Base-by-base conservation (phyloP, 1,139 yeast genomes). In the Debaryomyces fabryi region DNA sequence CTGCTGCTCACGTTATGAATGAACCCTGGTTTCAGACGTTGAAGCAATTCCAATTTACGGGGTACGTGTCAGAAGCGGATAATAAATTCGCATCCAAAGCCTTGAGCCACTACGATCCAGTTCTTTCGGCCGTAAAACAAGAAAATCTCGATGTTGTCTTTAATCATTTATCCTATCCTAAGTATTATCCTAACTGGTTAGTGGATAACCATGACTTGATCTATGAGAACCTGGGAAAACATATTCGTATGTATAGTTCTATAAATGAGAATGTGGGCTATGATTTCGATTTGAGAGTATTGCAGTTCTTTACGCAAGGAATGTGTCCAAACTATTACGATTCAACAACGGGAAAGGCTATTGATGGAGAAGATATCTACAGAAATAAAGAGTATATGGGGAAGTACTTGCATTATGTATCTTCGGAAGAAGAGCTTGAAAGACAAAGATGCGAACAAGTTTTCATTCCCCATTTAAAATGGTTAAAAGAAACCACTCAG, bases 131-230 rank as follows among this genome's bases (percentile, higher is more conserved):
- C 33, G 48, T 44, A 6, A 29, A 51, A 16, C 43, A 59, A 37
- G 56, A 68, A 55, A 58, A 63, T 39, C 41, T 66, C 59, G 59
- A 63, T 58, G 55, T 82, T 18, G 52, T 73, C 4, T 75, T 83
- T 60, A 77, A 82, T 80, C 88, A 83, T 62, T 67, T 82, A 52
- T 80, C 86, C n/a, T 82, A 83, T 56, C 88, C 88, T n/a, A 83
- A 83, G 56, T 74, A 74, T 52, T 77, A 72, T 53, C 85, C 86
- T 13, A 67, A 71, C 50, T 74, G 80, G 68, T 63, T 83, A 25
- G 71, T 67, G 16, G 68, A 76, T 48, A 75, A 74, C 47, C 65
- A 73, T 48, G 85, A 79, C 50, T 70, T 79, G 50, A 59, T 74
- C 12, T 71, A 74, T 50, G 62, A 60, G 6, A 63, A 59, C 13